Evolutionary conservation across 2,329 filamentous ascomycete species (phyloP).

Genomic region (Venturia aucupariae): DNA sequence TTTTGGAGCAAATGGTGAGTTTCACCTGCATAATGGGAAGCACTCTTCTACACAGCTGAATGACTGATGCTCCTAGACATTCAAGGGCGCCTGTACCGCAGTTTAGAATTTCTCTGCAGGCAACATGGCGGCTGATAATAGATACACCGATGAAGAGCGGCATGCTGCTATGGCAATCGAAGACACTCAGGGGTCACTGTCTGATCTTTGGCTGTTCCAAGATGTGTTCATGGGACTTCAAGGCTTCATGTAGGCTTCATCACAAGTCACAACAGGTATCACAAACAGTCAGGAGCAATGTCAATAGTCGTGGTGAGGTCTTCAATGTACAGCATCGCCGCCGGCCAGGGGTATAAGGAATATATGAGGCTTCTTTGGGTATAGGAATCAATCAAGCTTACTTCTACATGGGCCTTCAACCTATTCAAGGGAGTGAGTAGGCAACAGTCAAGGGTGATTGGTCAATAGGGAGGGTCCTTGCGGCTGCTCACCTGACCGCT

Average conservation of each 20-base stretch:
- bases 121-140: neutral
- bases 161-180: neutral
- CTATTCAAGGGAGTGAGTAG: neutral
- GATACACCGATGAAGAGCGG: neutral
- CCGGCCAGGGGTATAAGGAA: neutral
- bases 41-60: neutral
- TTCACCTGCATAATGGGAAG: neutral
- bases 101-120: neutral
- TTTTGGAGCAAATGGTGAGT: neutral
- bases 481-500: neutral
- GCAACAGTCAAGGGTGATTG: neutral
- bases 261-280: neutral
- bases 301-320: neutral
- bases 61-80: neutral
- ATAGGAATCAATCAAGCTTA: neutral
- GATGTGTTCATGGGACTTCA: neutral
- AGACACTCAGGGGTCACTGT: neutral
- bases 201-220: neutral
- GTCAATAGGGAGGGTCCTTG: neutral
- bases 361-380: neutral
- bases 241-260: neutral
- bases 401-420: neutral
- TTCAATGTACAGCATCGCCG: neutral
- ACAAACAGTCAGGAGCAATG: neutral
- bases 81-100: neutral